Percentiles rank a stretch among this genome's conserved stretches.
Evolutionary conservation across 208 protist genomes (phyloP).

Genomic region (Trypanosoma conorhini): DNA sequence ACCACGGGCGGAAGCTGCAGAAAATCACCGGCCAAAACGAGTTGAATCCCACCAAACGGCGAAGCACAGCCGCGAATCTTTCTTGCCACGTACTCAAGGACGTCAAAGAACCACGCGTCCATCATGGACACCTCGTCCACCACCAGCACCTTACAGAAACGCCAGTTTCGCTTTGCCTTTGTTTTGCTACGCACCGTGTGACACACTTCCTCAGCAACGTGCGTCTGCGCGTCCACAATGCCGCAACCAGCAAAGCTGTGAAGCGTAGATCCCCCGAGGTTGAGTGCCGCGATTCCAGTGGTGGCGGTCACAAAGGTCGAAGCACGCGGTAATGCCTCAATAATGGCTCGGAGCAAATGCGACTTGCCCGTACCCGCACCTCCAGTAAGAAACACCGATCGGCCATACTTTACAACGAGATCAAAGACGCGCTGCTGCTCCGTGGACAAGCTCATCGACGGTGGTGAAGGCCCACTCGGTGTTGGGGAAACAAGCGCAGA

Average conservation of each 20-base stretch:
- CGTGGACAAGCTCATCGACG: constrained; percentile 36
- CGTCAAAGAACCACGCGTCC: constrained; percentile 71
- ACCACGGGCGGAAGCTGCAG: constrained; percentile 87
- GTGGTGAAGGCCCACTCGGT: neutral
- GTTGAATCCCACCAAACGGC: constrained; percentile 93
- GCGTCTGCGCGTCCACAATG: constrained; percentile 31
- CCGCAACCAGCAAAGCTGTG: constrained; percentile 87
- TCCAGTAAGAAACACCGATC: constrained; percentile 84
- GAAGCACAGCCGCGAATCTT: constrained; percentile 49
- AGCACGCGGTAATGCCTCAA: constrained; percentile 38
- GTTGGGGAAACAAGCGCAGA: neutral
- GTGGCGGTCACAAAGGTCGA: constrained; percentile 84
- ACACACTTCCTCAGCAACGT: constrained; percentile 34
- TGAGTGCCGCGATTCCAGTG: constrained; percentile 86
- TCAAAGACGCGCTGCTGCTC: constrained; percentile 65
- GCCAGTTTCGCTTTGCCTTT: constrained; percentile 50
- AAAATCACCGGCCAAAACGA: constrained; percentile 93
- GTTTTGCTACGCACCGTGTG: constrained; percentile 25
- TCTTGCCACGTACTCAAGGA: constrained; percentile 77
- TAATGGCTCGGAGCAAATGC: constrained; percentile 76
- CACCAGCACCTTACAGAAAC: constrained; percentile 65
- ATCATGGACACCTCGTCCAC: constrained; percentile 95
- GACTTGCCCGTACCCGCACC: constrained; percentile 91
- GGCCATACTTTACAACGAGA: constrained; percentile 43
- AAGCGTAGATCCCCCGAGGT: constrained; percentile 83